Conservation (phyloP, 139 green algal genomes). For the Volvox reticuliferus region DNA sequence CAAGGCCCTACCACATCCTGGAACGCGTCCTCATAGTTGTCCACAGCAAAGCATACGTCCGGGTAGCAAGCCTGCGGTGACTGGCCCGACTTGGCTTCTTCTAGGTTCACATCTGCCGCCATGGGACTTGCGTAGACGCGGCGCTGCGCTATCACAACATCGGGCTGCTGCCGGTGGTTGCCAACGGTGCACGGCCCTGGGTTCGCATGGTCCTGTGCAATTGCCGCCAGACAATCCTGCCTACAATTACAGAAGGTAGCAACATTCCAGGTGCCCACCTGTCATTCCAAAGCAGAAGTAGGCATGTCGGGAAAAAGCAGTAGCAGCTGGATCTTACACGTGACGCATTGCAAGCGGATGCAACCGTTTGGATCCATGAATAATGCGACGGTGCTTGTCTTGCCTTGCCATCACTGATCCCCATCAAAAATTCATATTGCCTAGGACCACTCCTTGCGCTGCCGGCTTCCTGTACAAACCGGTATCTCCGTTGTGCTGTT, state of each 20-base stretch:
- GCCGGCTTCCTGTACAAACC: too few relatives aligned
- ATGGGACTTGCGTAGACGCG: conserved; percentile 71
- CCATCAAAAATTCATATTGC: too few relatives aligned
- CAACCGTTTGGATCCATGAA: too few relatives aligned
- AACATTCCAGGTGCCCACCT: background rate
- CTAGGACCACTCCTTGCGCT: too few relatives aligned
- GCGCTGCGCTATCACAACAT: conserved; percentile 43
- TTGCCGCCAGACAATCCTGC: conserved; percentile 35
- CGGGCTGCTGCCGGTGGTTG: background rate
- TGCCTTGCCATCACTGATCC: too few relatives aligned
- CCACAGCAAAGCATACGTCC: conserved; percentile 85
- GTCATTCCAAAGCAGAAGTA: too few relatives aligned
- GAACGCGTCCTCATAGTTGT: conserved; percentile 80
- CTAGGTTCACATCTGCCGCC: conserved; percentile 73
- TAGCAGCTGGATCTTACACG: too few relatives aligned
- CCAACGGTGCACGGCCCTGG: background rate
- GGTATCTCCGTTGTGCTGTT: too few relatives aligned
- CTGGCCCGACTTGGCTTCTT: conserved; percentile 51
- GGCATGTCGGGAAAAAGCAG: too few relatives aligned
- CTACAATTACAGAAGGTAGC: conserved; percentile 9
- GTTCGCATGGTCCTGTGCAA: conserved; percentile 45
- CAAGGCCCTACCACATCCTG: conserved; percentile 61
- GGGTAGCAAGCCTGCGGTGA: conserved; percentile 71
- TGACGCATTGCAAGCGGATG: too few relatives aligned
- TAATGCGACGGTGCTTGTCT: too few relatives aligned